Base-by-base conservation (phyloP, 345 rosid genomes). In the Toxicodendron radicans region DNA sequence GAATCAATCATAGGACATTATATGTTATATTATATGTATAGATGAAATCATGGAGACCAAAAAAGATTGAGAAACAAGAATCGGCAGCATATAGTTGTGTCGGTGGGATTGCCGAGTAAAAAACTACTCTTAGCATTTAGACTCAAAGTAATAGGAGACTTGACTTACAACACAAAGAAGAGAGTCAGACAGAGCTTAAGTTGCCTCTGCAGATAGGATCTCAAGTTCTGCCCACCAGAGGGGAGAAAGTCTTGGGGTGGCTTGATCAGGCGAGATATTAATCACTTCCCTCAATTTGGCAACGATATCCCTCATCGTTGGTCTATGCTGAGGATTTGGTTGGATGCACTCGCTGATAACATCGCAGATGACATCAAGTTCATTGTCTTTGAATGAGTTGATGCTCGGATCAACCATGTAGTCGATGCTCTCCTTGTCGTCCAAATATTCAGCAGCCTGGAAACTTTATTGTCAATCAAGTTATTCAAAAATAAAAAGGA, bases 191-290 rank as follows among this genome's bases (percentile, higher is more conserved):
- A 20, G 59, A 21, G 23, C 48, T 85, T 78, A 94, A 30, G 89
- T 89, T 52, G 98, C 90, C 87, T 91, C 99, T 72, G 83, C 86
- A 0, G 99, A 95, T 75, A 93, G 77, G 78, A 95, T 89, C 89
- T 95, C 98, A 52, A 95, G 97, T 73, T 95, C 99, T 5, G 98
- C 99, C 98, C 98, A 95, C 99, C 99, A 95, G 17, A 93, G 85
- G 16, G 99, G 99, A 62, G 99, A 95, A 61, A 93, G 93, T 76
- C 91, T 91, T 0, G 99, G 99, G 41, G 86, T 83, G 12, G 98
- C 98, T 88, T 95, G 99, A 64, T 91, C 98, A 6, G 92, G 92
- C 4, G 95, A 70, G 53, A 95, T 87, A 12, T 80, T 75, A 58
- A 90, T 84, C 51, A 85, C 92, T 81, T 80, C 76, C 83, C 83